A percentile compares a stretch with the other conserved stretches of the same genome.
Evolutionary conservation across 495 filamentous ascomycete genomes (phyloP).

Genomic region (Penicillium pancosmium): DNA sequence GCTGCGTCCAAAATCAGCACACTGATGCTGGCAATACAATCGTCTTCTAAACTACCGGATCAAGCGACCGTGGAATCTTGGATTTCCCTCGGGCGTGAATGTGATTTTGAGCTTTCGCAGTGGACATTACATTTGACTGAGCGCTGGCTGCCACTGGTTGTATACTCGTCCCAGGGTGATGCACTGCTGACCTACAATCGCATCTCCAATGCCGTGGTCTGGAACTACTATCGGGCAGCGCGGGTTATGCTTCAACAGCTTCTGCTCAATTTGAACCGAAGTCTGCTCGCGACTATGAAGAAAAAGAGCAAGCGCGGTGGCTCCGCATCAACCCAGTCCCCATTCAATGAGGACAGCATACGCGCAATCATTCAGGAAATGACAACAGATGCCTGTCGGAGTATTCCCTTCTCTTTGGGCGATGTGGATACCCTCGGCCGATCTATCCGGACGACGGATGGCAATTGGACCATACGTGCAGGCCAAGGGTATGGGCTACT

Average conservation of each 20-base stretch:
- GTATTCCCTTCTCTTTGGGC: slow-evolving; percentile 42
- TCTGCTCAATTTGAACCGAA: slow-evolving; percentile 31
- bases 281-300: slow-evolving; percentile 21
- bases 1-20: slow-evolving; percentile 37
- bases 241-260: slow-evolving; percentile 41
- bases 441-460: slow-evolving; percentile 17
- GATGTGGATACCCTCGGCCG: slow-evolving; percentile 43
- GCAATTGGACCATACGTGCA: slow-evolving; percentile 29
- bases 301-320: background rate
- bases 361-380: slow-evolving; percentile 36
- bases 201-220: slow-evolving; percentile 34
- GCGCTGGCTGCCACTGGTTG: slow-evolving; percentile 41
- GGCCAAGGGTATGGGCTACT: slow-evolving; percentile 41
- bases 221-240: slow-evolving; percentile 46
- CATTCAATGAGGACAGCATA: slow-evolving; percentile 15
- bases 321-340: background rate
- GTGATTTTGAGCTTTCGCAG: slow-evolving; percentile 37
- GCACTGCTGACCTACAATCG: slow-evolving; percentile 40
- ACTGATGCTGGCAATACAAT: slow-evolving; percentile 30
- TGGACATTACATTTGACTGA: slow-evolving; percentile 42
- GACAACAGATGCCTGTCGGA: slow-evolving; percentile 45
- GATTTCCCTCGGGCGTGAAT: slow-evolving; percentile 28
- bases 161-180: slow-evolving; percentile 38
- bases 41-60: slow-evolving; percentile 18
- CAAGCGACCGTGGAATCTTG: slow-evolving; percentile 23